These are phyloP conservation scores for Hymenoscyphus scutula DNA, from an alignment of 2,329 filamentous ascomycete species.

Conservation along the genomic window DNA sequence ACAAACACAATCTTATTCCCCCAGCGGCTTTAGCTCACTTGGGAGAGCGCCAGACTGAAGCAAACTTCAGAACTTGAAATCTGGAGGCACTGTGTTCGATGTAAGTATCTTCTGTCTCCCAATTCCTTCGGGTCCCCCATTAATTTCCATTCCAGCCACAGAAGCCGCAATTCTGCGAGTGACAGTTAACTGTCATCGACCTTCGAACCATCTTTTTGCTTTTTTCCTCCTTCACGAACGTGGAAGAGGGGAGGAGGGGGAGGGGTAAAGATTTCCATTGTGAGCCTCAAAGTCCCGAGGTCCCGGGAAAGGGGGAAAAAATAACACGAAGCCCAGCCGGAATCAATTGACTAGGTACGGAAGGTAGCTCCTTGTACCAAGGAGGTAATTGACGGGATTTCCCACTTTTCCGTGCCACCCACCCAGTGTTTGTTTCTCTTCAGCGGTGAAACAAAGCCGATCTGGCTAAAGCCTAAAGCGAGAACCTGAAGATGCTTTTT, in stretches of 20 bases:
- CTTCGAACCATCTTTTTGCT: constrained; percentile 6
- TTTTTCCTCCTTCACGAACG: background rate
- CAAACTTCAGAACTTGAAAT: constrained; percentile 5
- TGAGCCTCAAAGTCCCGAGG: too few relatives aligned
- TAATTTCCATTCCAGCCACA: background rate
- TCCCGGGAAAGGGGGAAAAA: too few relatives aligned
- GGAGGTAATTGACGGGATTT: too few relatives aligned
- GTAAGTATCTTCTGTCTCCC: background rate
- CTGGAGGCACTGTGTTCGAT: constrained; percentile 13
- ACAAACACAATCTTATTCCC: background rate
- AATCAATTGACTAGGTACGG: too few relatives aligned
- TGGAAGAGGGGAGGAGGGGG: background rate
- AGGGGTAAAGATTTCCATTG: too few relatives aligned
- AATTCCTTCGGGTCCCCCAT: background rate
- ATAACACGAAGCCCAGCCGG: too few relatives aligned
- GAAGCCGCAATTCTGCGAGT: constrained; percentile 12
- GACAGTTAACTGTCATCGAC: constrained; percentile 4
- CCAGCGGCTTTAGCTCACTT: constrained; percentile 11
- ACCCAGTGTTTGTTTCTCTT: too few relatives aligned
- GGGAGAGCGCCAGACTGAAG: constrained; percentile 12
- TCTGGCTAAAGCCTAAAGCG: too few relatives aligned
- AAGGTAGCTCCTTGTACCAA: too few relatives aligned
- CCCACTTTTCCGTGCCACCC: too few relatives aligned
- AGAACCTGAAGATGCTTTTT: too few relatives aligned
- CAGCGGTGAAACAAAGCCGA: too few relatives aligned